Base-by-base conservation (phyloP, 345 rosid genomes). In the Clarkia xantiana region DNA sequence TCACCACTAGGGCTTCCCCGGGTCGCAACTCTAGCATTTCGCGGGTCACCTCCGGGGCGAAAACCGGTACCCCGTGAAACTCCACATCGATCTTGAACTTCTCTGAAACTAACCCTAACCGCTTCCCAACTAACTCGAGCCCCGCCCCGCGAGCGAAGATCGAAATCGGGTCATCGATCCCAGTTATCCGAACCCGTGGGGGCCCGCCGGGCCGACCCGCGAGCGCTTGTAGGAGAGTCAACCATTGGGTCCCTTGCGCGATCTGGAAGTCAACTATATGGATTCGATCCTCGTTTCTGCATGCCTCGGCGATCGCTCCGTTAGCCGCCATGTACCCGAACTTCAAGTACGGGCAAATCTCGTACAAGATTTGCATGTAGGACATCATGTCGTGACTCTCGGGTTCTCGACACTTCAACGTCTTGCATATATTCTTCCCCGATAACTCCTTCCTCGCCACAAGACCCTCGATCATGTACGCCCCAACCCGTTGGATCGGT, bases 301-400 rank as follows among this genome's bases (percentile, higher is more conserved):
- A 52, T 14, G 55, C 55, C n/a, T 52, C 55, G 25, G 17, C 42
- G 6, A 52, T 52, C 14, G 55, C 55, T 17, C 38, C 40, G 38
- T 52, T 52, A 12, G 45, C 55, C 4, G 55, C 39, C 42, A 52
- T 23, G 14, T 52, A 40, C 12, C 42, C 55, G 12, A 52, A 52
- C 20, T 52, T 52, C 6, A 52, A 40, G 55, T 52, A 52, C 11
- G 55, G 55, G 25, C 55, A 52, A 2, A 40, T 17, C 55, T 52
- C 55, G 45, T 52, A 52, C 4, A 52, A 40, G 12, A 42, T 42
- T 13, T 42, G 45, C 45, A 42, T 16, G n/a, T 13, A 42, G 14
- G 45, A 16, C 11, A 42, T 11, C 17, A 16, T 13, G 17, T 42
- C 18, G 12, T 40, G 29, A 0, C 45, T 39, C 7, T n/a, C 17